These are phyloP conservation scores for Cyclotella sp. DNA, from an alignment of 108 stramenopile genomes.

Conservation along the genomic window DNA sequence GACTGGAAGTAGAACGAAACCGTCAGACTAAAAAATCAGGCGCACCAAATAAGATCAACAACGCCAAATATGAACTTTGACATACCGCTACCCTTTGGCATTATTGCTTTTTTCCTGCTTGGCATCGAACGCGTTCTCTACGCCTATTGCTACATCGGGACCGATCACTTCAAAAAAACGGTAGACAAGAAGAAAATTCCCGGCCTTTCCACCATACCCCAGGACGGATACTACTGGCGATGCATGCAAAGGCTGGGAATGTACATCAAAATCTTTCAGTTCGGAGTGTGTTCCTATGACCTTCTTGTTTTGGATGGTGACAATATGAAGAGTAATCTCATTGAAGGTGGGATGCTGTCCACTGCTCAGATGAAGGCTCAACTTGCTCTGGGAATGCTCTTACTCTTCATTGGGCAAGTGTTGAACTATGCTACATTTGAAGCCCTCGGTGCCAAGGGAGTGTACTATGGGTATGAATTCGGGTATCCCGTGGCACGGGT, in stretches of 20 bases:
- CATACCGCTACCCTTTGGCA: slow-evolving; percentile 20
- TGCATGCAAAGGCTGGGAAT: slow-evolving; percentile 49
- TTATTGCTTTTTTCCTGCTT: slow-evolving; percentile 33
- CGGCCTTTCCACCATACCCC: slow-evolving; percentile 29
- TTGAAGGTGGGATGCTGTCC: slow-evolving; percentile 29
- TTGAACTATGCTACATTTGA: slow-evolving; percentile 56
- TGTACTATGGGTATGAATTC: slow-evolving; percentile 61
- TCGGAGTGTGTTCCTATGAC: slow-evolving; percentile 43
- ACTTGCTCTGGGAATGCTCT: slow-evolving; percentile 34
- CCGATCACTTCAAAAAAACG: slow-evolving; percentile 52
- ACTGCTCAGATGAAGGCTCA: slow-evolving; percentile 18
- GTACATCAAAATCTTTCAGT: slow-evolving; percentile 56
- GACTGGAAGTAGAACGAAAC: too few relatives aligned
- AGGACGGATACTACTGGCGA: slow-evolving; percentile 47
- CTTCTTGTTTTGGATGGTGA: slow-evolving; percentile 36
- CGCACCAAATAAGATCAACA: too few relatives aligned
- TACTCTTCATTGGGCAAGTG: slow-evolving; percentile 50
- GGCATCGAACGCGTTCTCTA: slow-evolving; percentile 52
- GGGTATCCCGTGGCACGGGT: slow-evolving; percentile 53
- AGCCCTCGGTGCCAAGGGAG: slow-evolving; percentile 55
- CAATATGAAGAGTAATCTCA: slow-evolving; percentile 33
- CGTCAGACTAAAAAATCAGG: too few relatives aligned
- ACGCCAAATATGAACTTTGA: slow-evolving; percentile 22
- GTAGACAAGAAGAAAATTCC: slow-evolving; percentile 45
- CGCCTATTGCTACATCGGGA: slow-evolving; percentile 47